Conservation (phyloP, 208 protist genomes). For the Herpetomonas tarakana region DNA sequence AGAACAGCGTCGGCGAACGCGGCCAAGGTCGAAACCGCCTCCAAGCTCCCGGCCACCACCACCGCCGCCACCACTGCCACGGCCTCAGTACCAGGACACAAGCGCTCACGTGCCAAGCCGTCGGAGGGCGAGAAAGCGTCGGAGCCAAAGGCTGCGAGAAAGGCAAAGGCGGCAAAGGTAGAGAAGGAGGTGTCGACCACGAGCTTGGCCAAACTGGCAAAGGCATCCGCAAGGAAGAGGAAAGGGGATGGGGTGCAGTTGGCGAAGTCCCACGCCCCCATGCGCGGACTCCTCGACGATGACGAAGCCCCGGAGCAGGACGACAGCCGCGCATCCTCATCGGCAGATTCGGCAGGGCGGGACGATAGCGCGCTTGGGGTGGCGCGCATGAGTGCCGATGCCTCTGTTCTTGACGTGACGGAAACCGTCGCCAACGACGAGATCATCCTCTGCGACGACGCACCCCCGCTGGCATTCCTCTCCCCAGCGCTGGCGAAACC, state of each 20-base stretch:
- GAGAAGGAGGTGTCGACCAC: slow-evolving; percentile 23
- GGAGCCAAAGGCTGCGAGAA: slow-evolving; percentile 1
- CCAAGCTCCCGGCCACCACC: no score
- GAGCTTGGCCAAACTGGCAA: slow-evolving; percentile 68
- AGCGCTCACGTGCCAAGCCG: background rate
- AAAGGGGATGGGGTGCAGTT: background rate
- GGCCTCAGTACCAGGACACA: background rate
- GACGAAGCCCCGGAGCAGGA: slow-evolving; percentile 17
- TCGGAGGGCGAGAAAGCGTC: background rate
- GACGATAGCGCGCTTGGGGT: no score
- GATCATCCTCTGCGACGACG: slow-evolving; percentile 77
- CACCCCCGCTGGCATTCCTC: slow-evolving; percentile 62
- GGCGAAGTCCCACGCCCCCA: slow-evolving; percentile 8
- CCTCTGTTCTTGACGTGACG: slow-evolving; percentile 35
- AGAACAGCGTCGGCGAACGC: background rate
- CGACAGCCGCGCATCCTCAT: background rate
- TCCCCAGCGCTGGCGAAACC: slow-evolving; percentile 7
- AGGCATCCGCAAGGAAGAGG: slow-evolving; percentile 44
- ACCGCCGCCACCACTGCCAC: no score
- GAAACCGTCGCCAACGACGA: slow-evolving; percentile 62
- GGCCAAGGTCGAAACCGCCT: background rate
- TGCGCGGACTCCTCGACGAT: slow-evolving; percentile 24
- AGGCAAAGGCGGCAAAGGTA: slow-evolving; percentile 11
- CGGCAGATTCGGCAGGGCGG: no score
- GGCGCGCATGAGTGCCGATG: slow-evolving; percentile 5